These are phyloP conservation scores for Miamiensis avidus DNA, from an alignment of 169 alveolate species.

Conservation along the genomic window DNA sequence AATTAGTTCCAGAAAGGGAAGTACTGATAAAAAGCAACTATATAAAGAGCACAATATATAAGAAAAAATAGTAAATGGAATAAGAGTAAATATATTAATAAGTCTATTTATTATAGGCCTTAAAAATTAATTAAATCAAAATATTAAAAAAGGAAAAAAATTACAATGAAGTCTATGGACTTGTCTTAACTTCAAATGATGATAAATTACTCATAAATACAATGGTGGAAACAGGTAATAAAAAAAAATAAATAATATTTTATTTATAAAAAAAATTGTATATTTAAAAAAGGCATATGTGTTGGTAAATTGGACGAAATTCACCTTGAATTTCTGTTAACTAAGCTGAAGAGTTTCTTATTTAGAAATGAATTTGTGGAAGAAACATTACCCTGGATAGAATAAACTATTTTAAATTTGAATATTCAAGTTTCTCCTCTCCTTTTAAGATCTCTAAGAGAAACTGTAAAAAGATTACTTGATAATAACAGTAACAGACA, in stretches of 20 bases:
- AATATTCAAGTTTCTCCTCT: not conserved
- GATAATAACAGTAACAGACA: not conserved
- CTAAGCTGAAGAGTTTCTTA: not conserved
- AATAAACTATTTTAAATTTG: too few species aligned
- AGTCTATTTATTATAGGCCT: too few species aligned
- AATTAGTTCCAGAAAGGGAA: too few species aligned
- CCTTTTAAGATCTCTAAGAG: not conserved
- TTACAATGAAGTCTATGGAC: not conserved
- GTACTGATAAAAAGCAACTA: too few species aligned
- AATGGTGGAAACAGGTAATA: not conserved
- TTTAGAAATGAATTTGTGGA: not conserved
- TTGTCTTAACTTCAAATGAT: not conserved
- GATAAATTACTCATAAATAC: not conserved
- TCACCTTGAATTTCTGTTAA: not conserved
- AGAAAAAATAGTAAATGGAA: too few species aligned
- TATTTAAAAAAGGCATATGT: not conserved
- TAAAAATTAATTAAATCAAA: too few species aligned
- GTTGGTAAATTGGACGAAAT: not conserved
- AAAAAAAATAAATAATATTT: too few species aligned
- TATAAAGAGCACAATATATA: too few species aligned
- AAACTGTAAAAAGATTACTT: not conserved
- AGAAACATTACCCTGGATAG: not conserved
- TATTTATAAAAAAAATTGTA: too few species aligned
- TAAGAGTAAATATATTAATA: too few species aligned
- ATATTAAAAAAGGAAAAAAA: not conserved